These are phyloP conservation scores for Nicotiana attenuata DNA, from an alignment of 257 asterid genomes.

Conservation along the genomic window DNA sequence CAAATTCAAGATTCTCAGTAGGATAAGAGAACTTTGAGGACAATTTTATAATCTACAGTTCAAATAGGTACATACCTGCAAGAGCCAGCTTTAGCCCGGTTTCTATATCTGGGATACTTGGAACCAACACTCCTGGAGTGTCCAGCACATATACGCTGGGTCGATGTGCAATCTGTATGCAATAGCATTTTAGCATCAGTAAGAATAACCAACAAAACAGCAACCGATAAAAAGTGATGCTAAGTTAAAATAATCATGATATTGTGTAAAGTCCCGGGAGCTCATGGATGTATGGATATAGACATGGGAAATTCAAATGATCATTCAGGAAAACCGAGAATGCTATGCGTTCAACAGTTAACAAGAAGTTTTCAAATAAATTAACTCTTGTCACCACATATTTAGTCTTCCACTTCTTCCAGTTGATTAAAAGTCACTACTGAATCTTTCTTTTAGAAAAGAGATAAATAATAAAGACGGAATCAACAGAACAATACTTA, in stretches of 20 bases:
- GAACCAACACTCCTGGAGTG: constrained; percentile 94
- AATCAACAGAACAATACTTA: background rate
- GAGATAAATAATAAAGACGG: background rate
- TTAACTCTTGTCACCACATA: background rate
- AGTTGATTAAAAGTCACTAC: background rate
- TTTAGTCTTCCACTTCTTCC: background rate
- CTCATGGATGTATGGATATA: background rate
- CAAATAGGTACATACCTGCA: constrained; percentile 46
- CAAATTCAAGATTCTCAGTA: background rate
- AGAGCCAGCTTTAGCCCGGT: constrained; percentile 92
- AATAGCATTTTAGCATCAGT: background rate
- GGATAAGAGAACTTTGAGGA: background rate
- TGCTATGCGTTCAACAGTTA: background rate
- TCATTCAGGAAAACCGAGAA: background rate
- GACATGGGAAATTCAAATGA: background rate
- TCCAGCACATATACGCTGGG: constrained; percentile 96
- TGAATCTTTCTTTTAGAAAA: background rate
- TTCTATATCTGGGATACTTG: constrained; percentile 77
- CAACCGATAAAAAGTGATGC: background rate
- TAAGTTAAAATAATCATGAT: background rate
- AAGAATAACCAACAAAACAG: background rate
- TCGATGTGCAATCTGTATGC: constrained; percentile 69
- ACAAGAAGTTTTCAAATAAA: background rate
- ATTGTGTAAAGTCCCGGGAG: background rate
- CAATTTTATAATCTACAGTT: background rate